Evolutionary conservation across 192 early-diverging fungal genomes (phyloP).

Genomic region (Coemansia sp.): DNA sequence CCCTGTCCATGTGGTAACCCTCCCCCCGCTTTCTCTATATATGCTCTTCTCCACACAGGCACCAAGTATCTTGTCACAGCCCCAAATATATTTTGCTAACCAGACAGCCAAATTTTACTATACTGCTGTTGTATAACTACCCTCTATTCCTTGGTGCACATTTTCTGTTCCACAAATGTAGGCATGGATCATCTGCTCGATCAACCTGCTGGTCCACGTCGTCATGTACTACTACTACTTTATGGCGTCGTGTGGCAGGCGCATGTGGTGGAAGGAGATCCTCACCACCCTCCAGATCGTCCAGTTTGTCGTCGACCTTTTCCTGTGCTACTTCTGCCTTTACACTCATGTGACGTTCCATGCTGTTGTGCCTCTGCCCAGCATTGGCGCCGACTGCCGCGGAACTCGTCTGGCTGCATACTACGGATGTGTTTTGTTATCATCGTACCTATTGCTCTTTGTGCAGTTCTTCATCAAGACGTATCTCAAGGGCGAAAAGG

Average conservation of each 20-base stretch:
- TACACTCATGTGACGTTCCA: conserved; percentile 77
- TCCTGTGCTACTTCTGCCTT: conserved; percentile 79
- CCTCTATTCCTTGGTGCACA: not conserved
- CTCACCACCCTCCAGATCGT: conserved; percentile 91
- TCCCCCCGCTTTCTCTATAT: not conserved
- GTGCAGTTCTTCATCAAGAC: conserved; percentile 89
- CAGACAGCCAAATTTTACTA: not conserved
- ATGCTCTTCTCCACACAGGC: not conserved
- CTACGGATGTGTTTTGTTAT: conserved; percentile 76
- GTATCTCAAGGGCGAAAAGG: conserved; percentile 61
- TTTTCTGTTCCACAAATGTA: conserved; percentile 14
- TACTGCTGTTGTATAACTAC: not conserved
- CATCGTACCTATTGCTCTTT: conserved; percentile 82
- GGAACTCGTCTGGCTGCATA: conserved; percentile 74
- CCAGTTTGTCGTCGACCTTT: conserved; percentile 88
- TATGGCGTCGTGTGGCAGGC: conserved; percentile 73
- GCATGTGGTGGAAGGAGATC: conserved; percentile 92
- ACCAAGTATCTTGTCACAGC: not conserved
- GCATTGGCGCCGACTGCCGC: conserved; percentile 69
- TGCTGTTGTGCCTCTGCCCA: conserved; percentile 64
- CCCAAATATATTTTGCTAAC: not conserved
- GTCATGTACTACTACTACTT: conserved; percentile 95
- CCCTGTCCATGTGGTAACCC: not conserved
- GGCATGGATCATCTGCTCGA: conserved; percentile 57
- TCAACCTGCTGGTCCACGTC: conserved; percentile 89